Evolutionary conservation across 768 basidiomycete species (phyloP).

Genomic region (Mycena belliarum): DNA sequence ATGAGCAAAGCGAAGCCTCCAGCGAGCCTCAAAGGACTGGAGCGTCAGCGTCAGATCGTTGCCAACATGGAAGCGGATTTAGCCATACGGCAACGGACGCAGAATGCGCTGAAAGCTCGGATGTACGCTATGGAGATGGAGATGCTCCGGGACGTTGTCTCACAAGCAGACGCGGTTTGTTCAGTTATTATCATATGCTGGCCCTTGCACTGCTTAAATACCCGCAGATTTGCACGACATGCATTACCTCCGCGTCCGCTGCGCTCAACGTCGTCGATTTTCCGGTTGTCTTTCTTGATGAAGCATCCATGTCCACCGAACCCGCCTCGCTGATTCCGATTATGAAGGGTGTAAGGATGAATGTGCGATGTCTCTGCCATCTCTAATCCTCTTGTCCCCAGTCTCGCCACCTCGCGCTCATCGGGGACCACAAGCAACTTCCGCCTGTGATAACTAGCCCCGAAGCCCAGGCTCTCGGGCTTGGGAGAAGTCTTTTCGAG

Average conservation of each 20-base stretch:
- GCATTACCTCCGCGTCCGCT: slow-evolving; percentile 71
- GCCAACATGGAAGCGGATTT: slow-evolving; percentile 22
- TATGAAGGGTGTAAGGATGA: slow-evolving; percentile 83
- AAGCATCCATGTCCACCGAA: slow-evolving; percentile 96
- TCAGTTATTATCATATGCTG: not conserved
- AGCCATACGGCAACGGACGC: slow-evolving; percentile 29
- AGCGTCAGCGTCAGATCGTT: not conserved
- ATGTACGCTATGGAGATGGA: slow-evolving; percentile 56
- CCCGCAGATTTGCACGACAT: slow-evolving; percentile 82
- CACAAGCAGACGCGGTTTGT: slow-evolving; percentile 62
- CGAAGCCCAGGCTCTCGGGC: slow-evolving; percentile 70
- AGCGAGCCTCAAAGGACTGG: not conserved
- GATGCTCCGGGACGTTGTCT: slow-evolving; percentile 67
- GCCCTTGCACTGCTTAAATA: slow-evolving; percentile 5
- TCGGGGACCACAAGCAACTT: slow-evolving; percentile 97
- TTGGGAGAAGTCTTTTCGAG: slow-evolving; percentile 86
- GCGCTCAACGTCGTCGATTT: slow-evolving; percentile 78
- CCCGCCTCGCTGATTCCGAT: slow-evolving; percentile 88
- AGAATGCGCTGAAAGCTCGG: slow-evolving; percentile 37
- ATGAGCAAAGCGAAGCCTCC: slow-evolving; percentile 29
- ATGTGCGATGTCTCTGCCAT: not conserved
- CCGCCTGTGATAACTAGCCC: slow-evolving; percentile 84
- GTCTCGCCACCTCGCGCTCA: slow-evolving; percentile 83
- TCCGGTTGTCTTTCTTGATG: slow-evolving; percentile 91
- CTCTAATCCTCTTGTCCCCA: slow-evolving; percentile 33